Evolutionary conservation across 768 basidiomycete species (phyloP).

Genomic region (Suillus subluteus): DNA sequence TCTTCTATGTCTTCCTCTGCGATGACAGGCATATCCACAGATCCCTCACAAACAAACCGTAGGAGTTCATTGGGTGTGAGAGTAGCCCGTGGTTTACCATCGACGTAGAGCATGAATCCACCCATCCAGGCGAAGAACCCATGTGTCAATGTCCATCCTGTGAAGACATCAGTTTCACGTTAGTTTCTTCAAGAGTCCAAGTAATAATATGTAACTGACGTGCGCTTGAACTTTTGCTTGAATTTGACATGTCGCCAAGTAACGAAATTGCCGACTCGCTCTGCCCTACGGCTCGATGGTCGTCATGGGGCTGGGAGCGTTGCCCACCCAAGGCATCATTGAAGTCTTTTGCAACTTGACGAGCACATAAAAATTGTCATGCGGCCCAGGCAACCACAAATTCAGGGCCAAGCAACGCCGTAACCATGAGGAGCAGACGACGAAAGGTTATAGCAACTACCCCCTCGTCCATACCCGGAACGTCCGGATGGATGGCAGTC

Average conservation of each 20-base stretch:
- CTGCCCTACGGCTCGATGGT: too few species aligned
- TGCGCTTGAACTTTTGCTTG: background rate
- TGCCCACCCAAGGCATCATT: background rate
- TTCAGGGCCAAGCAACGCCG: constrained; percentile 15
- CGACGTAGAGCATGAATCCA: constrained; percentile 26
- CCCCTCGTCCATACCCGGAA: constrained; percentile 25
- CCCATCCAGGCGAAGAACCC: constrained; percentile 31
- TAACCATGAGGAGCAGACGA: constrained; percentile 23
- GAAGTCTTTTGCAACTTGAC: background rate
- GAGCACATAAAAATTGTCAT: constrained; percentile 27
- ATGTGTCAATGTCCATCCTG: constrained; percentile 25
- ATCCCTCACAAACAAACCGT: constrained; percentile 9
- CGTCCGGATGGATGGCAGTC: constrained; percentile 35
- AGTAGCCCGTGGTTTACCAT: background rate
- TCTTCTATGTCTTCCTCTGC: constrained; percentile 29
- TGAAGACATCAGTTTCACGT: too few species aligned
- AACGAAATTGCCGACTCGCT: too few species aligned
- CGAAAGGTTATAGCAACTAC: constrained; percentile 5
- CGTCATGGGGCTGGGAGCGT: too few species aligned
- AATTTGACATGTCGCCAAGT: too few species aligned
- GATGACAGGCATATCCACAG: constrained; percentile 12
- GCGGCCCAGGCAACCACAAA: background rate
- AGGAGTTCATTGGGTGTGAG: constrained; percentile 12
- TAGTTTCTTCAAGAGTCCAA: too few species aligned
- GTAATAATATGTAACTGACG: background rate